Percentiles rank a stretch among this genome's conserved stretches.
phyloP scores from a whole-genome alignment of 257 asterid species.

The Eucommia ulmoides region DNA sequence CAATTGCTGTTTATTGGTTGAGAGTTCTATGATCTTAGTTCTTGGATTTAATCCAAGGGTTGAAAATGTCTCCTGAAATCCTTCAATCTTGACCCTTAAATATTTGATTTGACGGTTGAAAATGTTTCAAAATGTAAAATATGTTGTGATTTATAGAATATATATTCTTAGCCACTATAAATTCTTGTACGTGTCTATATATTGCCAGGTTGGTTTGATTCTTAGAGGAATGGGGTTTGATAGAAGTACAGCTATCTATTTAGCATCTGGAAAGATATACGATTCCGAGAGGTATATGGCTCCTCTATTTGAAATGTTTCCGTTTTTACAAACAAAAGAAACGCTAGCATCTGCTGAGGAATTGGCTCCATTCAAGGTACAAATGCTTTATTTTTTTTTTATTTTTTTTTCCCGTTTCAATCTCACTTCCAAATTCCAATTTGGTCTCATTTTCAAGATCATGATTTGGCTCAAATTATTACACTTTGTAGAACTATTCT shows the following conservation, averaged over 20 bases:
- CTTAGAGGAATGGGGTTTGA: conserved; percentile 98
- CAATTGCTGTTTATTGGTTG: no score
- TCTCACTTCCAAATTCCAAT: background rate
- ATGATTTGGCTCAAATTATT: conserved; percentile 24
- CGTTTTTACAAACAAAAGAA: conserved; percentile 82
- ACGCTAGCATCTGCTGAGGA: conserved; percentile 79
- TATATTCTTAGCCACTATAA: background rate
- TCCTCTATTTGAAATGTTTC: conserved; percentile 89
- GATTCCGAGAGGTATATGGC: conserved; percentile 90
- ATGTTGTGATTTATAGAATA: no score
- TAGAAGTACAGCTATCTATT: conserved; percentile 65
- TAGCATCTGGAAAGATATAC: conserved; percentile 92
- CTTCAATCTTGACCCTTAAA: no score
- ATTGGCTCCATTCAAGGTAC: conserved; percentile 87
- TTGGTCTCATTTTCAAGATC: conserved; percentile 1
- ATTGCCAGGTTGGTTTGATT: conserved; percentile 90
- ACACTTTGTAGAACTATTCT: conserved; percentile 72
- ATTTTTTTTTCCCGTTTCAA: no score
- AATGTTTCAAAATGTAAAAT: no score
- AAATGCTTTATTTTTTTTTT: conserved; percentile 9
- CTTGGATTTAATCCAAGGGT: no score
- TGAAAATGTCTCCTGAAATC: no score
- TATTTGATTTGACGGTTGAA: no score
- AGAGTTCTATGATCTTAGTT: no score
- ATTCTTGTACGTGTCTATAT: conserved; percentile 7